Base-by-base conservation (phyloP, 805 yeast species). In the Scheffersomyces stipitis region DNA sequence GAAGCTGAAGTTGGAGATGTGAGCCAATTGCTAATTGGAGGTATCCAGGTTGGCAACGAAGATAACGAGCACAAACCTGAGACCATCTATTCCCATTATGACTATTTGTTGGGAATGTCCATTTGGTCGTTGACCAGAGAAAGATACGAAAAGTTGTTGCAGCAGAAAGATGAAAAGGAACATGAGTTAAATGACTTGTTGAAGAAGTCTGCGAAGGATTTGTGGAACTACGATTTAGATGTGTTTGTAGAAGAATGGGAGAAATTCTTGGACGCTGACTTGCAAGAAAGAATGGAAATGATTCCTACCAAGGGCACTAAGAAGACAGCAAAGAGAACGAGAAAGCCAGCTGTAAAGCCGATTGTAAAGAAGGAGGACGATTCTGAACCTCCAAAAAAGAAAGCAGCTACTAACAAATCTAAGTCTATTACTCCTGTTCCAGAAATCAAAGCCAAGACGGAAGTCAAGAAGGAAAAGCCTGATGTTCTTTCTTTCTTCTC, bases 121-220 rank as follows among this genome's bases (percentile, higher is more conserved):
- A 81, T 93, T 46, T 88, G 96, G 93, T 84, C 96, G 26, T 76
- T 93, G 55, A 91, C 99, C 0, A 75, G 73, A 40, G 99, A 93
- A 63, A 77, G 93, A 50, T 93, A 90, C 56, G 90, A 87, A 52
- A 81, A 77, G 48, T 68, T 93, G 46, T 66, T 89, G 51, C 73
- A 73, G 36, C 95, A 90, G 56, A 75, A 79, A 42, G 86, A 80
- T 38, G 82, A 69, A 17, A 83, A 81, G 52, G 91, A 88, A 56
- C 68, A 60, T 9, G 95, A 86, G 54, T 72, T 91, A 49, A 82
- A 78, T 30, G 57, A 54, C 1, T 69, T 93, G 48, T 73, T 89
- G 48, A 73, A 75, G 37, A 70, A 79, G 52, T 69, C 85, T 9
- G 89, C 96, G 12, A 87, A 86, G 58, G 97, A 90, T 58, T 66